A percentile compares a stretch with the other conserved stretches of the same genome.
Evolutionary conservation across 2,329 filamentous ascomycete species (phyloP).

Genomic region (Pyricularia pennisetigena): DNA sequence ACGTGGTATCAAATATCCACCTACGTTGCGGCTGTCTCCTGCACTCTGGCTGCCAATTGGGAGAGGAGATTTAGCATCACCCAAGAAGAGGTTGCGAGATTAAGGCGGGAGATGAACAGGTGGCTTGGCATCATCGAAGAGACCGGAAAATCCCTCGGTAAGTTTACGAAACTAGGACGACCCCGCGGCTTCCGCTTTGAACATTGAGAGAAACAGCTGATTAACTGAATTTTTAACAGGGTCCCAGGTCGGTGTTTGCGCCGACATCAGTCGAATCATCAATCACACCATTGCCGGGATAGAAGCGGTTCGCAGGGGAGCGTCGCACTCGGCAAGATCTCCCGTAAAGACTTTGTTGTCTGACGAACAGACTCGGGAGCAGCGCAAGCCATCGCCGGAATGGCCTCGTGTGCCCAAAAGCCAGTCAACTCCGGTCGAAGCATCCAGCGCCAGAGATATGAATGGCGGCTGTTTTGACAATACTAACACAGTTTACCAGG

Average conservation of each 20-base stretch:
- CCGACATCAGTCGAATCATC: slow-evolving; percentile 25
- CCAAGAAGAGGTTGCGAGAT: slow-evolving; percentile 43
- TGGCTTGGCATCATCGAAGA: slow-evolving; percentile 63
- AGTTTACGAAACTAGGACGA: slow-evolving; percentile 15
- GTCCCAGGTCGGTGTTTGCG: not conserved
- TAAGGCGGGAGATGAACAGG: slow-evolving; percentile 57
- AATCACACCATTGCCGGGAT: slow-evolving; percentile 43
- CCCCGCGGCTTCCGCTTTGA: not conserved
- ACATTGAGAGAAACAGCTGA: not conserved
- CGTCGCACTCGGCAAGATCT: not conserved
- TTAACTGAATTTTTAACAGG: not conserved
- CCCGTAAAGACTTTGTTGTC: not conserved
- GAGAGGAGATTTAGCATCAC: slow-evolving; percentile 54
- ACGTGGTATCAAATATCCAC: slow-evolving; percentile 69
- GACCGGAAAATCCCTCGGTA: slow-evolving; percentile 57
- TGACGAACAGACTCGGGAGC: not conserved
- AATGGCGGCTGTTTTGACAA: not conserved
- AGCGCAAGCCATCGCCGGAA: slow-evolving; percentile 5
- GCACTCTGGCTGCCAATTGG: slow-evolving; percentile 59
- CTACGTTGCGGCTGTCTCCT: slow-evolving; percentile 65
- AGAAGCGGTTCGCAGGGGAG: slow-evolving; percentile 20
- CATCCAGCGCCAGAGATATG: not conserved
- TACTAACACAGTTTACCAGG: not conserved
- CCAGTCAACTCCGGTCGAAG: slow-evolving; percentile 7
- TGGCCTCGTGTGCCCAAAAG: slow-evolving; percentile 8